These are phyloP conservation scores for Vigna trinervia DNA, from an alignment of 306 rosid species.

Conservation along the genomic window DNA sequence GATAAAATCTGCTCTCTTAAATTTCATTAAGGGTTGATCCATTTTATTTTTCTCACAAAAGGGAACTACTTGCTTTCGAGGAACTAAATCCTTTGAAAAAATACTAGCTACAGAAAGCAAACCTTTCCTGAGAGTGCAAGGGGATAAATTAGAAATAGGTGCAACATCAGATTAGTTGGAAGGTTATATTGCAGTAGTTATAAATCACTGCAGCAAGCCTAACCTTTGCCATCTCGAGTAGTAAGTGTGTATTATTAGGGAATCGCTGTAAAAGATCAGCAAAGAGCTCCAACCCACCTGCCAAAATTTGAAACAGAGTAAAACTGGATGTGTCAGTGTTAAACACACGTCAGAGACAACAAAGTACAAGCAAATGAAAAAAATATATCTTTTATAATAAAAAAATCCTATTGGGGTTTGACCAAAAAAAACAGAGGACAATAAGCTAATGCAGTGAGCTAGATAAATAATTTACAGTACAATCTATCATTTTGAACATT, in stretches of 20 bases:
- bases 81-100: conserved; percentile 4
- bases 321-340: conserved; percentile 33
- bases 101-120: conserved; percentile 25
- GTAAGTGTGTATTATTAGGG: conserved; percentile 84
- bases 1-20: background rate
- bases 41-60: background rate
- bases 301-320: conserved; percentile 42
- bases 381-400: background rate
- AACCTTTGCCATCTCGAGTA: conserved; percentile 98
- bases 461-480: conserved; percentile 6
- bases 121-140: background rate
- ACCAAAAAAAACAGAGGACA: conserved; percentile 2
- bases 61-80: background rate
- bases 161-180: conserved; percentile 21
- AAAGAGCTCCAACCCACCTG: conserved; percentile 95
- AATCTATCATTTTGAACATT: background rate
- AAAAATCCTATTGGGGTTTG: background rate
- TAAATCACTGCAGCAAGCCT: conserved; percentile 45
- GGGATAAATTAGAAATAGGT: conserved; percentile 9
- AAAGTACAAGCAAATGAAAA: background rate
- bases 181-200: conserved; percentile 31
- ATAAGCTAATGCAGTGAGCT: conserved; percentile 23
- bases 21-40: background rate
- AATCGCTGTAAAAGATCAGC: conserved; percentile 91
- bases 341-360: conserved; percentile 18